Evolutionary conservation across 108 stramenopile genomes (phyloP).

Genomic region (Chaetoceros muelleri): DNA sequence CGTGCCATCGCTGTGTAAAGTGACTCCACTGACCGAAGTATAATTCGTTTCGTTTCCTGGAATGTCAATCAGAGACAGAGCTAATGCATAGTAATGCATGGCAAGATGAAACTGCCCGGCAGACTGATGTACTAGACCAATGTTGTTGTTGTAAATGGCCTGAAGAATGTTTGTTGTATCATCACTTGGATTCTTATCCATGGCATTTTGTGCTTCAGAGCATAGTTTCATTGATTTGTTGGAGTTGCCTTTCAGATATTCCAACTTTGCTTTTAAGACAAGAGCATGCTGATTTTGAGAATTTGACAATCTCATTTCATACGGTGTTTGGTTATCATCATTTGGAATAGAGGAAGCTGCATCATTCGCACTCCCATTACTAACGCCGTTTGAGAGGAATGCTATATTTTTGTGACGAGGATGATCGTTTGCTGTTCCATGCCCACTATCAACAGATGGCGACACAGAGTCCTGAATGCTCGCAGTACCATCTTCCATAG

Average conservation of each 20-base stretch:
- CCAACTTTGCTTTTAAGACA: slow-evolving; percentile 70
- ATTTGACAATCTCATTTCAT: not conserved
- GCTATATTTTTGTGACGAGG: not conserved
- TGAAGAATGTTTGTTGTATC: slow-evolving; percentile 27
- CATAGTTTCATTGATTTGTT: slow-evolving; percentile 72
- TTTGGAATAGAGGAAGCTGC: slow-evolving; percentile 12
- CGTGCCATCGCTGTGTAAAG: slow-evolving; percentile 53
- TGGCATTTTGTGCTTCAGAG: slow-evolving; percentile 42
- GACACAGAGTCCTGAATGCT: not conserved
- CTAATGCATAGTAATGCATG: slow-evolving; percentile 53
- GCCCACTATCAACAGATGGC: not conserved
- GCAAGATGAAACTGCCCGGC: slow-evolving; percentile 57
- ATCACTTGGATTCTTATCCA: slow-evolving; percentile 5
- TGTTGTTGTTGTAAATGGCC: slow-evolving; percentile 66
- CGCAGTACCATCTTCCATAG: not conserved
- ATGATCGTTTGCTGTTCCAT: not conserved
- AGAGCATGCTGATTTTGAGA: slow-evolving; percentile 48
- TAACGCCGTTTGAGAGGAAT: not conserved
- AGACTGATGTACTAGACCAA: slow-evolving; percentile 60
- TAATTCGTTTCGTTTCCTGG: not conserved
- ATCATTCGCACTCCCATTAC: slow-evolving; percentile 11
- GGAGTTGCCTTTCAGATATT: slow-evolving; percentile 67
- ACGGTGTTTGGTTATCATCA: not conserved
- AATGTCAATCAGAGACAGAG: slow-evolving; percentile 18
- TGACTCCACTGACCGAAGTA: not conserved